phyloP scores from a whole-genome alignment of 1,284 basidiomycete species.

The Cystobasidiaceae sp. region DNA sequence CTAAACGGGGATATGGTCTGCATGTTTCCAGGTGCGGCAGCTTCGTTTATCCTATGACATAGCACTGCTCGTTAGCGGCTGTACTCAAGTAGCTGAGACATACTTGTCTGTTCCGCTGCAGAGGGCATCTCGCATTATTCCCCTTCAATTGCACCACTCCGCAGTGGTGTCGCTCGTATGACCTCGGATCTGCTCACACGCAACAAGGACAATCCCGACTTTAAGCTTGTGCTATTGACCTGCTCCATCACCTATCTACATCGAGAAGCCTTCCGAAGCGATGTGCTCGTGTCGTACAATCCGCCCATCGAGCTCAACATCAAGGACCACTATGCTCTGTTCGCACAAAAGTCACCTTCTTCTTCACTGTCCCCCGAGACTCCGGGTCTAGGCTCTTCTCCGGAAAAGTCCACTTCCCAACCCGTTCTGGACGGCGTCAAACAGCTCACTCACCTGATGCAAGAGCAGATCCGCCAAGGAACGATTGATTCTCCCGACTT shows the following conservation, averaged over 20 bases:
- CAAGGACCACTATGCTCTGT: conserved; percentile 11
- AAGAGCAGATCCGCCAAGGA: conserved; percentile 24
- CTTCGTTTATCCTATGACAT: neutral
- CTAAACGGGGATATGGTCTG: conserved; percentile 52
- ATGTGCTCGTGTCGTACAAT: conserved; percentile 77
- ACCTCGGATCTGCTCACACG: conserved; percentile 70
- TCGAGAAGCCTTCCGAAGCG: conserved; percentile 72
- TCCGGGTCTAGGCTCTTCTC: conserved; percentile 48
- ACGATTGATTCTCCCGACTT: conserved; percentile 73
- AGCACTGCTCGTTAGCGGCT: neutral
- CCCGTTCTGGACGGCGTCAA: conserved; percentile 54
- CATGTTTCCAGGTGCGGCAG: conserved; percentile 29
- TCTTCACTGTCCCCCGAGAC: conserved; percentile 60
- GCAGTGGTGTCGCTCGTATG: conserved; percentile 75
- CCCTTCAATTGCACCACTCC: conserved; percentile 71
- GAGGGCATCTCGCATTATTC: conserved; percentile 78
- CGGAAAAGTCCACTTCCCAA: too few species aligned
- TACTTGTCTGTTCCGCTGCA: conserved; percentile 56
- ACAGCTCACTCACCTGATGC: conserved; percentile 22
- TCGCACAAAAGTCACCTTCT: neutral
- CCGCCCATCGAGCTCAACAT: conserved; percentile 54
- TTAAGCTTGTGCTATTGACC: conserved; percentile 65
- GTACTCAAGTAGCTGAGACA: neutral
- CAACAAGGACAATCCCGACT: conserved; percentile 61
- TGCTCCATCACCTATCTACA: conserved; percentile 69